These are phyloP conservation scores for Coemansia sp. DNA, from an alignment of 192 early-diverging fungal species.

Conservation along the genomic window DNA sequence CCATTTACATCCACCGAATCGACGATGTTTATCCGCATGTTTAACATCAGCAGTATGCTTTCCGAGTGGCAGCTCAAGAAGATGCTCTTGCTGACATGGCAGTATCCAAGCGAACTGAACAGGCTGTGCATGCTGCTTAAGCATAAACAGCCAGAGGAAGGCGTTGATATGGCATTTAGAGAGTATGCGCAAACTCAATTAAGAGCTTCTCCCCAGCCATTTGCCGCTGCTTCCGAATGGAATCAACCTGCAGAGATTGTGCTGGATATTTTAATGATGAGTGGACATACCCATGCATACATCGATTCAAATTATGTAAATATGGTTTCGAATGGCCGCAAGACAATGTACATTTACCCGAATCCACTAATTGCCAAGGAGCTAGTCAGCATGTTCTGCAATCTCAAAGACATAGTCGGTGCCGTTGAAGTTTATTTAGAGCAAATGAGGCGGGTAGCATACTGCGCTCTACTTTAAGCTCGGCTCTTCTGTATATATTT, in stretches of 20 bases:
- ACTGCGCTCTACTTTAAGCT: not conserved
- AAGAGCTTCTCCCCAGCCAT: constrained; percentile 14
- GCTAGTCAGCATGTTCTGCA: not conserved
- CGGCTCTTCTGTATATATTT: no score
- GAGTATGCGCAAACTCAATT: not conserved
- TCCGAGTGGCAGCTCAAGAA: constrained; percentile 15
- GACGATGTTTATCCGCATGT: constrained; percentile 1
- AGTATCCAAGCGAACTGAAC: constrained; percentile 13
- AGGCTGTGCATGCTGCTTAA: constrained; percentile 10
- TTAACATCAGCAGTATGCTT: not conserved
- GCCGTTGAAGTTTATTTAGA: not conserved
- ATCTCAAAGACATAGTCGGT: not conserved
- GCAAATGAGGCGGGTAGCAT: not conserved
- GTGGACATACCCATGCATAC: not conserved
- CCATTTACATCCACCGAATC: constrained; percentile 14
- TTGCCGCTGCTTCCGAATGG: constrained; percentile 3
- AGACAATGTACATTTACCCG: constrained; percentile 13
- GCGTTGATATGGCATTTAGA: no score
- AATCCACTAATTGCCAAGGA: constrained; percentile 17
- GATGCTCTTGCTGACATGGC: constrained; percentile 17
- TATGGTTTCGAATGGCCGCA: not conserved
- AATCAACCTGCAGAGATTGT: not conserved
- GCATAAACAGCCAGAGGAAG: not conserved
- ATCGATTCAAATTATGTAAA: constrained; percentile 18
- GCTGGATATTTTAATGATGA: not conserved